Evolutionary conservation across 805 yeast species (phyloP).

Genomic region (Pichia membranifaciens): DNA sequence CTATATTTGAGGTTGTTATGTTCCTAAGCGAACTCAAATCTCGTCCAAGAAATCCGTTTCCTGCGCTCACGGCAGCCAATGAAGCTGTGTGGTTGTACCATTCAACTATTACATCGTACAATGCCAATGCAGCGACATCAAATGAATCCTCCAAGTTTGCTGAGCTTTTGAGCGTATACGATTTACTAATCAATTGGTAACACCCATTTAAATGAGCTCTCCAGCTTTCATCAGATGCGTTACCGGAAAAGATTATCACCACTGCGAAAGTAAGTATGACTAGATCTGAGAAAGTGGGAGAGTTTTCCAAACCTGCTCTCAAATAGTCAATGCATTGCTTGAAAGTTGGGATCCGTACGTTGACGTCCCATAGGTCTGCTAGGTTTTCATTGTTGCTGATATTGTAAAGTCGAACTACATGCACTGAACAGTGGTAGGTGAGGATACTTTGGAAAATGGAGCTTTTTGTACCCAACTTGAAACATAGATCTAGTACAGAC

Average conservation of each 20-base stretch:
- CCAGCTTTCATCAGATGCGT: conserved; percentile 12
- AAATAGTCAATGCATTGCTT: conserved; percentile 12
- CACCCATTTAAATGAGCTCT: conserved; percentile 14
- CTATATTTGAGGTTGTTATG: background rate
- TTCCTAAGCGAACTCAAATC: background rate
- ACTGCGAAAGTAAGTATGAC: conserved; percentile 12
- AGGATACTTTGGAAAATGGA: conserved; percentile 14
- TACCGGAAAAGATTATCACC: conserved; percentile 12
- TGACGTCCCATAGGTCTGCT: conserved; percentile 11
- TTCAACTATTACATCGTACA: conserved; percentile 6
- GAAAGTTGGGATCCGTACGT: conserved; percentile 9
- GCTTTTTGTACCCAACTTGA: conserved; percentile 7
- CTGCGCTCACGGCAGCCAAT: conserved; percentile 7
- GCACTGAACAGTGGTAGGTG: conserved; percentile 13
- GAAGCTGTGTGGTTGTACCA: conserved; percentile 13
- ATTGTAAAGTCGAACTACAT: conserved; percentile 10
- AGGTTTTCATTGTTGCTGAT: background rate
- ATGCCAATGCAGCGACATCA: conserved; percentile 7
- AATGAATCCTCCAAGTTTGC: background rate
- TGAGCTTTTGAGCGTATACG: background rate
- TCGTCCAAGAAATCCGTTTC: conserved; percentile 7
- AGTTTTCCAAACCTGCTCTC: conserved; percentile 5
- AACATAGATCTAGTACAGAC: conserved; percentile 3
- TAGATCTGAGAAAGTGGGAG: conserved; percentile 5
- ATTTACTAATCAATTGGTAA: conserved; percentile 8